Percentiles rank a stretch among this genome's conserved stretches.
phyloP scores from a whole-genome alignment of 768 basidiomycete genomes.

The Boletus reticulatus region DNA sequence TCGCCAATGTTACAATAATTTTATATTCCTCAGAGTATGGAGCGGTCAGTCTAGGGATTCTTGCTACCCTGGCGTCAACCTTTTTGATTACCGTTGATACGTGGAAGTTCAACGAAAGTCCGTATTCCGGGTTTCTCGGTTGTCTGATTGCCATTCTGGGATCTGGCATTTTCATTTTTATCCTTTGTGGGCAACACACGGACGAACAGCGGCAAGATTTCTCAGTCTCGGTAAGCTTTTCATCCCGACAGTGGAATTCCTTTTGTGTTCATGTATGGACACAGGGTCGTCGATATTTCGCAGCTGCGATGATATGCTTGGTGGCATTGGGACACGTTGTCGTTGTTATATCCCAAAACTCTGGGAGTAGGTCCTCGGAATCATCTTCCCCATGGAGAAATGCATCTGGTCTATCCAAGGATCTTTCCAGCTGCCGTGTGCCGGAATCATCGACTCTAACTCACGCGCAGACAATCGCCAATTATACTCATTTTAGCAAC shows the following conservation, averaged over 20 bases:
- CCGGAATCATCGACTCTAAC: constrained; percentile 23
- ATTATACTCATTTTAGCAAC: constrained; percentile 39
- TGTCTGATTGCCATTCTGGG: constrained; percentile 18
- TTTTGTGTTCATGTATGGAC: neutral
- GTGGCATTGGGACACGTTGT: constrained; percentile 7
- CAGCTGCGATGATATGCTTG: neutral
- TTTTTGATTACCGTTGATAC: constrained; percentile 9
- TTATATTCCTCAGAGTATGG: constrained; percentile 28
- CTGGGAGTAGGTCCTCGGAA: neutral
- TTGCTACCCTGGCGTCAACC: constrained; percentile 7
- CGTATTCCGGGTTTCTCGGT: constrained; percentile 14
- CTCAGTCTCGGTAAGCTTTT: constrained; percentile 11
- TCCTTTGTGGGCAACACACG: neutral
- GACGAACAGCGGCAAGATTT: constrained; percentile 6
- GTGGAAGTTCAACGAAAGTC: constrained; percentile 1
- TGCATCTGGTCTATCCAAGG: neutral
- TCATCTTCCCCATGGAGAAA: neutral
- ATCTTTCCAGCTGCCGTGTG: constrained; percentile 9
- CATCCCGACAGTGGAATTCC: neutral
- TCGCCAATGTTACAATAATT: neutral
- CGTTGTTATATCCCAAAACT: neutral
- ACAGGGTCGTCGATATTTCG: constrained; percentile 7
- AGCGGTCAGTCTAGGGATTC: constrained; percentile 24
- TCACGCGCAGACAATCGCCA: constrained; percentile 15
- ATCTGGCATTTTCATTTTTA: constrained; percentile 1